Conservation (phyloP, 2,329 filamentous ascomycete species). For the Neonectria sp. region DNA sequence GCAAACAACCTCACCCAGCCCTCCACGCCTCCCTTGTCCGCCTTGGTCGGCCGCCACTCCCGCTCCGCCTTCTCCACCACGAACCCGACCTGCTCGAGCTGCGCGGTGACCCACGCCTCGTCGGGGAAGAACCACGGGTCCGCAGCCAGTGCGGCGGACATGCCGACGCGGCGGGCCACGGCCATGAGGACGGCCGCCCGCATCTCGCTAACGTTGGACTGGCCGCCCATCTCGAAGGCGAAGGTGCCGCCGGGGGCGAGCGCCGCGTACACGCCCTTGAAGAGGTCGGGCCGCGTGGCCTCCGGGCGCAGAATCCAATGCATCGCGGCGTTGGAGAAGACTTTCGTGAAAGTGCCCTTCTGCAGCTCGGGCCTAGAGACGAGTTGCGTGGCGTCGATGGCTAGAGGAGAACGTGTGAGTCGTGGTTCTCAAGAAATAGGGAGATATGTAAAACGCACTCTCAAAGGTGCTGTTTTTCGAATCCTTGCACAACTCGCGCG, state of each 20-base stretch:
- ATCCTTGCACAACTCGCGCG: constrained; percentile 58
- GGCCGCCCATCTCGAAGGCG: constrained; percentile 80
- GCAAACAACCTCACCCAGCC: constrained; percentile 79
- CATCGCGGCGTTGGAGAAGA: constrained; percentile 77
- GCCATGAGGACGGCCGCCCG: constrained; percentile 70
- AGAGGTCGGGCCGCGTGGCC: constrained; percentile 64
- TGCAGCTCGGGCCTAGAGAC: constrained; percentile 53
- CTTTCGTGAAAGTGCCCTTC: constrained; percentile 63
- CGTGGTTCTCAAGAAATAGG: neutral
- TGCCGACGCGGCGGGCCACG: constrained; percentile 65
- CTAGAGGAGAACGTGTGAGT: constrained; percentile 49
- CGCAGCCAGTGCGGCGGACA: constrained; percentile 63
- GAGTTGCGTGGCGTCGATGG: constrained; percentile 63
- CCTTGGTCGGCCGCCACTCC: constrained; percentile 75
- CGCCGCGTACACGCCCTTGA: constrained; percentile 65
- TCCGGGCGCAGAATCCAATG: constrained; percentile 74
- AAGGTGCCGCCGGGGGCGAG: constrained; percentile 71
- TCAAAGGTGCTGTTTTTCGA: constrained; percentile 61
- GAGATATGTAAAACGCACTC: constrained; percentile 48
- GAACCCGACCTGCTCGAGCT: constrained; percentile 63
- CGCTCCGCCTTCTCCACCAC: constrained; percentile 68
- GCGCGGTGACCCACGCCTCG: constrained; percentile 68
- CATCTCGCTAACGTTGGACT: constrained; percentile 78
- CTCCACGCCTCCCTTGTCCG: constrained; percentile 72
- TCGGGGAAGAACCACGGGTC: constrained; percentile 83